Evolutionary conservation across 495 filamentous ascomycete genomes (phyloP).

Genomic region (Hyphodiscus hymeniophilus): DNA sequence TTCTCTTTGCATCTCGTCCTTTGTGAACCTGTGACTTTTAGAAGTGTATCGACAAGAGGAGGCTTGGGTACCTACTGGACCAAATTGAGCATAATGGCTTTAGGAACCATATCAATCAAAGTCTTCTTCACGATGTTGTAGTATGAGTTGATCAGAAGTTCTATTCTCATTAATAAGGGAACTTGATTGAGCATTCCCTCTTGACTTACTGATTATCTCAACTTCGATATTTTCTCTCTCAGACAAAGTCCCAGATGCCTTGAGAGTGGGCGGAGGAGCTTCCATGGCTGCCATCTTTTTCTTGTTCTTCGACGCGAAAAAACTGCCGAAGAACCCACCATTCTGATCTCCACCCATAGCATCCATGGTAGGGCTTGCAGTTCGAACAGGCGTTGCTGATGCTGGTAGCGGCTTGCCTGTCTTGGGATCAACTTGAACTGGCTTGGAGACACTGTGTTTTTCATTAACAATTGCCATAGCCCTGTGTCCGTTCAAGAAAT

Average conservation of each 20-base stretch:
- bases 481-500: conserved; percentile 93
- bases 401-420: conserved; percentile 85
- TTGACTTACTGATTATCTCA: conserved; percentile 91
- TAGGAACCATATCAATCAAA: conserved; percentile 99
- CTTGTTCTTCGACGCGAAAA: conserved; percentile 98
- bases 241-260: conserved; percentile 83
- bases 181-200: conserved; percentile 7
- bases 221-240: conserved; percentile 93
- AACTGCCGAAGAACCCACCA: conserved; percentile 88
- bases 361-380: conserved; percentile 59
- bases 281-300: conserved; percentile 99
- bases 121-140: conserved; percentile 96
- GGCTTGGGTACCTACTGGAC: conserved; percentile 56
- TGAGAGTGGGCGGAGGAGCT: conserved; percentile 82
- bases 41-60: neutral
- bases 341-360: conserved; percentile 44
- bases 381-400: conserved; percentile 49
- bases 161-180: conserved; percentile 35
- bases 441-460: conserved; percentile 67
- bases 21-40: conserved; percentile 61
- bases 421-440: conserved; percentile 97
- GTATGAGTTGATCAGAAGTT: conserved; percentile 93
- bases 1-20: conserved; percentile 98
- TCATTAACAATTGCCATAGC: conserved; percentile 98
- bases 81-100: conserved; percentile 96